Conservation (phyloP, 2,329 filamentous ascomycete species). For the Apiospora hydei region DNA sequence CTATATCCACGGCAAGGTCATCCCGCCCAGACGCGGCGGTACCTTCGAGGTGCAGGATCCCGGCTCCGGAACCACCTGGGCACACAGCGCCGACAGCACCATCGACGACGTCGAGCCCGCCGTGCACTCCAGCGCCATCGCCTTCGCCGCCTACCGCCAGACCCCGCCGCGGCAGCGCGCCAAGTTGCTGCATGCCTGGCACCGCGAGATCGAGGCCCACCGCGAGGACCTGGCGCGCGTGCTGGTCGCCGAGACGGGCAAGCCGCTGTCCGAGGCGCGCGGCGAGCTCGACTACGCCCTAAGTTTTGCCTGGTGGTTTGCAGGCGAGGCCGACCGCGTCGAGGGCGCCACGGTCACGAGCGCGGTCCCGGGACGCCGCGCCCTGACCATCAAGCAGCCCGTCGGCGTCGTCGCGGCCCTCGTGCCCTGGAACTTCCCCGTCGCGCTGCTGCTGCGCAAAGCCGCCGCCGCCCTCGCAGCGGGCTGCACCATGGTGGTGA, state of each 20-base stretch:
- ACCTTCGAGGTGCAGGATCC: slow-evolving; percentile 62
- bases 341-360: slow-evolving; percentile 68
- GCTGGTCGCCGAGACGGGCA: slow-evolving; percentile 60
- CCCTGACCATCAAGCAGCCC: slow-evolving; percentile 78
- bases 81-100: slow-evolving; percentile 56
- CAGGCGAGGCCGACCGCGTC: slow-evolving; percentile 55
- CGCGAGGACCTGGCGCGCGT: slow-evolving; percentile 26
- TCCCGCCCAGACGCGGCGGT: slow-evolving; percentile 51
- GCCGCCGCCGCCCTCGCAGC: slow-evolving; percentile 72
- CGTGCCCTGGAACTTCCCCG: slow-evolving; percentile 74
- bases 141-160: slow-evolving; percentile 48
- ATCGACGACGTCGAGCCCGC: slow-evolving; percentile 49
- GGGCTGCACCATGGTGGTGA: slow-evolving; percentile 77
- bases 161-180: slow-evolving; percentile 46
- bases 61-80: slow-evolving; percentile 57
- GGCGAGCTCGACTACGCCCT: slow-evolving; percentile 64
- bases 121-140: slow-evolving; percentile 44
- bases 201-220: slow-evolving; percentile 26
- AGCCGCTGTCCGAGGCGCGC: slow-evolving; percentile 60
- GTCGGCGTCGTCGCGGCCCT: slow-evolving; percentile 73
- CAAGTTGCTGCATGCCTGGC: slow-evolving; percentile 26
- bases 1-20: slow-evolving; percentile 57
- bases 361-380: slow-evolving; percentile 66
- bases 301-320: slow-evolving; percentile 64
- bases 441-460: slow-evolving; percentile 73